Percentiles rank a stretch among this genome's conserved stretches.
Evolutionary conservation across 139 green algal species (phyloP).

Genomic region (Picochlorum sp.): DNA sequence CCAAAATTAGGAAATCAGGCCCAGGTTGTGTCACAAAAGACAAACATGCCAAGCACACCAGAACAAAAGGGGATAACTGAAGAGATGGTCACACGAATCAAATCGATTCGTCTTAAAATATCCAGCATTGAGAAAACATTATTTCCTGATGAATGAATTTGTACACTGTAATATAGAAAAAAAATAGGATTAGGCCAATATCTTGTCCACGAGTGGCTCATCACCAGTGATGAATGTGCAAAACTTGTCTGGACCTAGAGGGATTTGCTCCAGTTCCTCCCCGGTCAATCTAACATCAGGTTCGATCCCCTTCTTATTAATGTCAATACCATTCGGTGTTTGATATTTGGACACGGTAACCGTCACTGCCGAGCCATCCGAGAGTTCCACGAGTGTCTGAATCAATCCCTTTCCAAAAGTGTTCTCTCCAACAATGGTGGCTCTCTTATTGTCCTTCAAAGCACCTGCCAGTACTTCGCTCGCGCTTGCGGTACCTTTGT

Average conservation of each 20-base stretch:
- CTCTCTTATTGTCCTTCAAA: conserved; percentile 81
- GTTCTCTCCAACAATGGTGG: conserved; percentile 60
- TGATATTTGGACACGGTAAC: conserved; percentile 88
- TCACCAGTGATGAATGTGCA: conserved; percentile 17
- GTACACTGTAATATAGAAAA: too few species aligned
- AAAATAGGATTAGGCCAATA: not conserved
- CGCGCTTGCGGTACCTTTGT: conserved; percentile 89
- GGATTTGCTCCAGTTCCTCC: conserved; percentile 13
- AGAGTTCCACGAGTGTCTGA: conserved; percentile 87
- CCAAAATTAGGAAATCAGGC: not conserved
- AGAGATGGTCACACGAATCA: too few species aligned
- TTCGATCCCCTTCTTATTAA: conserved; percentile 58
- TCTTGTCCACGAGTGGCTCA: not conserved
- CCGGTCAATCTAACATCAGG: conserved; percentile 35
- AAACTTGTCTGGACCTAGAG: conserved; percentile 9
- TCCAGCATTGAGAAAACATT: too few species aligned
- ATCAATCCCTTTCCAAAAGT: conserved; percentile 98
- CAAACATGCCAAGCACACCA: not conserved
- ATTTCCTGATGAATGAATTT: too few species aligned
- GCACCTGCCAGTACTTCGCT: conserved; percentile 90
- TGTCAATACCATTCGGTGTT: conserved; percentile 61
- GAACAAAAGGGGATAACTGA: not conserved
- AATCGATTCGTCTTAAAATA: too few species aligned
- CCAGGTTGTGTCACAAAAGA: not conserved
- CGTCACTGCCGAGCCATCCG: conserved; percentile 72